Conservation (phyloP, 805 yeast genomes). For the Debaryomyces prosopidis region DNA sequence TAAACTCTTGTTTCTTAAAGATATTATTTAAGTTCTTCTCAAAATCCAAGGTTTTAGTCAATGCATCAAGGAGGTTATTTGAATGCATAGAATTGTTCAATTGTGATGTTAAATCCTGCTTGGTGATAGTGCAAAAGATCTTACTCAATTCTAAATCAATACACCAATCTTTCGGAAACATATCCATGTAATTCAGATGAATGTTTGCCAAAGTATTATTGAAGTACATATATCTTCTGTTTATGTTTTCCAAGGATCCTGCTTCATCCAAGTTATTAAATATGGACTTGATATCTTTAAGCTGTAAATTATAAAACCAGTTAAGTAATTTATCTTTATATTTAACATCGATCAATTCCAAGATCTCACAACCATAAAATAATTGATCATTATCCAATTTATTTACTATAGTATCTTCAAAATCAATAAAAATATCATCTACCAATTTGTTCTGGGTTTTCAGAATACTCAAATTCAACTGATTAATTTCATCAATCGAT, state of each 20-base stretch:
- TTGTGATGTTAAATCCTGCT: conserved; percentile 51
- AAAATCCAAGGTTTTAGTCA: conserved; percentile 80
- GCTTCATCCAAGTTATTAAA: conserved; percentile 88
- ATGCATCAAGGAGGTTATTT: conserved; percentile 62
- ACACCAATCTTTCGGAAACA: conserved; percentile 74
- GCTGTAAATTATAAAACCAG: conserved; percentile 71
- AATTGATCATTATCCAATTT: conserved; percentile 33
- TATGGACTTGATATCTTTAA: conserved; percentile 73
- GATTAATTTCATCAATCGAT: conserved; percentile 77
- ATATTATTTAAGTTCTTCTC: conserved; percentile 70
- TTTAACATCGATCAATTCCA: conserved; percentile 63
- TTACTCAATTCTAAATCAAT: conserved; percentile 61
- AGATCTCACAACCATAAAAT: conserved; percentile 66
- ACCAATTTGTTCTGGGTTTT: conserved; percentile 60
- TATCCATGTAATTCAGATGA: conserved; percentile 48
- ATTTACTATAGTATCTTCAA: conserved; percentile 47
- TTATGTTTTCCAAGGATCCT: conserved; percentile 85
- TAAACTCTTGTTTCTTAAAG: conserved; percentile 49
- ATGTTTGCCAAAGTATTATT: conserved; percentile 65
- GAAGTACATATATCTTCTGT: conserved; percentile 79
- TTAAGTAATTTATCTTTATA: conserved; percentile 58
- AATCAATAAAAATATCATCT: conserved; percentile 72
- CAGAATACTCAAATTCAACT: conserved; percentile 57
- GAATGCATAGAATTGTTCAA: conserved; percentile 50
- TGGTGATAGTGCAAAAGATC: conserved; percentile 68